A percentile compares a stretch with the other conserved stretches of the same genome.
These are phyloP conservation scores for Mortierella sp. DNA, from an alignment of 371 early-diverging fungal genomes.

Conservation along the genomic window DNA sequence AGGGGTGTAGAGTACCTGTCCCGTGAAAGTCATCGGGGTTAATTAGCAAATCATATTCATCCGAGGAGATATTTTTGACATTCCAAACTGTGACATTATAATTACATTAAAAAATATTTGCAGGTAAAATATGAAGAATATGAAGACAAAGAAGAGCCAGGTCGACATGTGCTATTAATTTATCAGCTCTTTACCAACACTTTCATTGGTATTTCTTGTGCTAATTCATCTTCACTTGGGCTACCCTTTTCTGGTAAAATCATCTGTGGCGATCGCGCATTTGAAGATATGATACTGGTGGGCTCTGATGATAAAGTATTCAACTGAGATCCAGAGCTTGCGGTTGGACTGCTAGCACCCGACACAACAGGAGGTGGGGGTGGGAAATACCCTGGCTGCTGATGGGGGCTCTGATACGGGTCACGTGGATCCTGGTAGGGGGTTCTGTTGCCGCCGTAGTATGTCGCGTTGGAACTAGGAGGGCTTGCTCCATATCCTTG, in stretches of 20 bases:
- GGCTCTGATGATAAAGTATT: neutral
- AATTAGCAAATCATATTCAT: no score
- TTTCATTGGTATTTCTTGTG: slow-evolving; percentile 20
- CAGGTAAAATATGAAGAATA: neutral
- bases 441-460: slow-evolving; percentile 5
- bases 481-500: slow-evolving; percentile 10
- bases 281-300: neutral
- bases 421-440: slow-evolving; percentile 3
- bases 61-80: no score
- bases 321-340: neutral
- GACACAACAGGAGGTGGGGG: slow-evolving; percentile 27
- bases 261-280: slow-evolving; percentile 10
- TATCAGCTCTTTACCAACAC: neutral
- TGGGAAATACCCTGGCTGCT: slow-evolving; percentile 23
- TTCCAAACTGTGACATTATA: no score
- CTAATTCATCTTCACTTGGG: neutral
- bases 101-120: no score
- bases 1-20: no score
- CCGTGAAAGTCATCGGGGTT: no score
- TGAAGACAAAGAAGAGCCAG: neutral
- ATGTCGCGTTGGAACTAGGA: neutral
- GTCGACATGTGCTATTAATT: slow-evolving; percentile 1
- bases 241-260: slow-evolving; percentile 14
- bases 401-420: slow-evolving; percentile 2
- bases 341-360: neutral